phyloP scores from a whole-genome alignment of 2,329 filamentous ascomycete genomes.

The Lachnellula occidentalis region DNA sequence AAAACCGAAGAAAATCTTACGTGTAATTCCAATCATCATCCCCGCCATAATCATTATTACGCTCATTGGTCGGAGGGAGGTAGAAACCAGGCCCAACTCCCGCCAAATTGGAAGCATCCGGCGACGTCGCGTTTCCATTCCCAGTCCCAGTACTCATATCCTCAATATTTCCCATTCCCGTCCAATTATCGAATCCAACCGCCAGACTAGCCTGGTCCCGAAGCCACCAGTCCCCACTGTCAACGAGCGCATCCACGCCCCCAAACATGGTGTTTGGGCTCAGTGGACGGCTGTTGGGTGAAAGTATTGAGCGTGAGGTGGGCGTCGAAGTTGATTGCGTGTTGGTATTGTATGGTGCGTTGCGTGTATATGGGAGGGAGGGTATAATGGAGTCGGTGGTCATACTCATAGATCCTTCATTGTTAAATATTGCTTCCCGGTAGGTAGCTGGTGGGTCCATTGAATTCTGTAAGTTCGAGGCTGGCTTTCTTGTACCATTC shows the following conservation, averaged over 20 bases:
- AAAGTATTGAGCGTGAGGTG: slow-evolving; percentile 5
- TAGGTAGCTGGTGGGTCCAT: background rate
- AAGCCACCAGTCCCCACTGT: slow-evolving; percentile 61
- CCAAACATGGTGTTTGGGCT: slow-evolving; percentile 50
- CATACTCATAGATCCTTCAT: slow-evolving; percentile 13
- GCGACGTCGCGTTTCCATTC: background rate
- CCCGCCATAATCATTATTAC: background rate
- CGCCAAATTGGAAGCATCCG: background rate
- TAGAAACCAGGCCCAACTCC: background rate
- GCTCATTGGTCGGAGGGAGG: background rate
- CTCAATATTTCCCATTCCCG: slow-evolving; percentile 15
- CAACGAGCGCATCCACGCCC: slow-evolving; percentile 54
- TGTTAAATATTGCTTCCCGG: background rate
- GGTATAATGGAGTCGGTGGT: slow-evolving; percentile 15
- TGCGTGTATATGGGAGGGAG: slow-evolving; percentile 16
- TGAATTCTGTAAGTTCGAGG: slow-evolving; percentile 2
- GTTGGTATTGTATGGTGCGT: slow-evolving; percentile 10
- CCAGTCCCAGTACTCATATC: background rate
- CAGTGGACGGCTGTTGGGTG: slow-evolving; percentile 18
- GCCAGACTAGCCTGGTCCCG: slow-evolving; percentile 57
- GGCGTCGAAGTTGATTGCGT: slow-evolving; percentile 7
- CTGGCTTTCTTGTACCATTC: background rate
- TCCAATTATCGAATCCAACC: slow-evolving; percentile 59
- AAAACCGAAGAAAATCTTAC: background rate
- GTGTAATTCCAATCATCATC: slow-evolving; percentile 9